Evolutionary conservation across 2,329 filamentous ascomycete genomes (phyloP), one percentile per base, ranked within the genome.

Genomic region (Cercospora sp.): DNA sequence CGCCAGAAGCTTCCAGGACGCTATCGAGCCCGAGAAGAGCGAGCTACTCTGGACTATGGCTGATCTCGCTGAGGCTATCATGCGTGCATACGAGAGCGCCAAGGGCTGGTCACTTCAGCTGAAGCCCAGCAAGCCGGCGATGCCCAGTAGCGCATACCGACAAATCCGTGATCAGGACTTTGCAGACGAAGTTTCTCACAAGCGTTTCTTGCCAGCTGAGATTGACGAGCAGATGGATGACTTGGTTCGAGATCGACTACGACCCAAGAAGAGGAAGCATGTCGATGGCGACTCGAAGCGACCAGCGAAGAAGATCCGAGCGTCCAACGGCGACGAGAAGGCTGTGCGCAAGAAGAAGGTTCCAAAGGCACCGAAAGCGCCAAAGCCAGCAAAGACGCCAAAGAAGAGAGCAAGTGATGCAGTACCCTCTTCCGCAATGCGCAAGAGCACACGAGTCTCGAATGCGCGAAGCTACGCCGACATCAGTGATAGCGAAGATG

Each of bases 1-100:
- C 9, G 90, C 97, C 65, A 99, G 99, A 83, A 91, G 94, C 79
- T 91, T 94, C 9, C 86, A 88, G 51, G 95, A 99, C 78, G 91
- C 88, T 12, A 88, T 98, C 69, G 85, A 87, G 26, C 86, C 88
- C 0, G 82, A 85, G 1, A 84, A 86, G 68, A 92, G 90, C 74
- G 88, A 93, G 66, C 89, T 89, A 70, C 85, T 99, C 0, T 97
- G 97, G 77, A 89, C 94, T 5, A 81, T 99, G 43, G 94, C 92
- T 62, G 95, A 99, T 79, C 86, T 99, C 9, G 89, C 94, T 0
- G 92, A 95, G 79, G 87, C 89, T 3, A 86, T 94, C 12, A 90
- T 97, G 68, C 88, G 92, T 59, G 90, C 90, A 73, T 99, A 91
- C 85, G 92, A 95, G 78, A 93, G 97, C 70, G 87, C 90, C 73